Conservation (phyloP, 2,329 filamentous ascomycete genomes). For the Aspergillus awamori region DNA sequence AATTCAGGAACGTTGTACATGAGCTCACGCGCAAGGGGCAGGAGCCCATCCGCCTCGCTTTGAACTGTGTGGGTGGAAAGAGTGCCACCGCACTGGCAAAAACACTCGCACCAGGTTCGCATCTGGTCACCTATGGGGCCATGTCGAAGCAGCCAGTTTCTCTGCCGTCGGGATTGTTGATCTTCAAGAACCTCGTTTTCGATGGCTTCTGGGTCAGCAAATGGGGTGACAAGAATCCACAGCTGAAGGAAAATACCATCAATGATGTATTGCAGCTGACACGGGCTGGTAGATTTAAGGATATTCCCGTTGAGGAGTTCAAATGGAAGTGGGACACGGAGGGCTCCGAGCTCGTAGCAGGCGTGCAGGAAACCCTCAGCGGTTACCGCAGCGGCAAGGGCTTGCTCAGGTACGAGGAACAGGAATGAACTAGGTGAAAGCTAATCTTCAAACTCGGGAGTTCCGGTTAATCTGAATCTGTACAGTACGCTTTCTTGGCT, state of each 20-base stretch:
- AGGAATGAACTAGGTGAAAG: constrained; percentile 29
- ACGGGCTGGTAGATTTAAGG: constrained; percentile 74
- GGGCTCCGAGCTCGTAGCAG: constrained; percentile 66
- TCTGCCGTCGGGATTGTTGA: constrained; percentile 80
- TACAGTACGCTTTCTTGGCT: background rate
- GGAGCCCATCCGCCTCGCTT: constrained; percentile 72
- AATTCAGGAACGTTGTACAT: constrained; percentile 55
- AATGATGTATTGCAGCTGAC: constrained; percentile 79
- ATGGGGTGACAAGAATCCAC: constrained; percentile 77
- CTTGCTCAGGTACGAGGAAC: constrained; percentile 75
- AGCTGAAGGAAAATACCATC: constrained; percentile 77
- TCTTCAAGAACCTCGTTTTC: constrained; percentile 90
- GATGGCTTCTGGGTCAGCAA: constrained; percentile 92
- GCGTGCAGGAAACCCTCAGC: constrained; percentile 78
- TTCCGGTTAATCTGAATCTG: background rate
- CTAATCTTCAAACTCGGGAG: background rate
- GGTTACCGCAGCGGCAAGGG: constrained; percentile 89
- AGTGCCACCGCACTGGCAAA: constrained; percentile 78
- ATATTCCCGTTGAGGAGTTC: constrained; percentile 80
- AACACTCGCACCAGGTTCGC: constrained; percentile 67
- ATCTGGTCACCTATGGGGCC: constrained; percentile 90
- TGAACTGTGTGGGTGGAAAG: constrained; percentile 95
- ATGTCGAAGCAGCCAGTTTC: constrained; percentile 88
- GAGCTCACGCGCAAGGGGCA: constrained; percentile 73
- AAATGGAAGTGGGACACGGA: constrained; percentile 82